Evolutionary conservation across 352 stramenopile species (phyloP).

Genomic region (Phytophthora europaea): DNA sequence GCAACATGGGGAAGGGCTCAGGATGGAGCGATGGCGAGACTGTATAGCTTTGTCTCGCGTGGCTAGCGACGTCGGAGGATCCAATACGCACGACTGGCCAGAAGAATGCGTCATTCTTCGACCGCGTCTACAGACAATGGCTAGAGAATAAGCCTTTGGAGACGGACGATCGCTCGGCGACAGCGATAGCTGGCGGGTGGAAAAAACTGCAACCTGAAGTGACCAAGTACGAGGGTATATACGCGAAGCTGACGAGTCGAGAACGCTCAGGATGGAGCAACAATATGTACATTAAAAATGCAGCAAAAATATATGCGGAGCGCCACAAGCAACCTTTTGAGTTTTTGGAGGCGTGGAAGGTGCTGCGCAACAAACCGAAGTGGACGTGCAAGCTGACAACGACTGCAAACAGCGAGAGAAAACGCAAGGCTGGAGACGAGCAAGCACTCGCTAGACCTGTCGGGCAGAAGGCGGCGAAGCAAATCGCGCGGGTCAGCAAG

Average conservation of each 20-base stretch:
- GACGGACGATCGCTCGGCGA: neutral
- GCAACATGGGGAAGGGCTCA: conserved; percentile 8
- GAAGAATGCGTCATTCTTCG: neutral
- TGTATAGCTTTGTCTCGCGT: conserved; percentile 2
- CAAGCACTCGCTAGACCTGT: neutral
- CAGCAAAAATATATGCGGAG: neutral
- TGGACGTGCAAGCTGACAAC: conserved; percentile 17
- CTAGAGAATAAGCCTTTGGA: neutral
- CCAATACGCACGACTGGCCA: neutral
- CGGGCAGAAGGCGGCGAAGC: neutral
- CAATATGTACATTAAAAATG: too few species aligned
- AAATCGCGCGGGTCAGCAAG: too few species aligned
- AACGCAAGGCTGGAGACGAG: conserved; percentile 31
- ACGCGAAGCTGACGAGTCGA: neutral
- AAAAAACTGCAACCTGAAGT: conserved; percentile 18
- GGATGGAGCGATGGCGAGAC: neutral
- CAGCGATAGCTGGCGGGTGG: conserved; percentile 1
- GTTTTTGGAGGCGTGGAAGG: conserved; percentile 3
- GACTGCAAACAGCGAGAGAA: conserved; percentile 17
- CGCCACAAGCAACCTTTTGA: conserved; percentile 11
- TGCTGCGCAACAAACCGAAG: conserved; percentile 9
- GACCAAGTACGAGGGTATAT: conserved; percentile 14
- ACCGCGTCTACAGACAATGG: neutral
- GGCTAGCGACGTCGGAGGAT: conserved; percentile 11
- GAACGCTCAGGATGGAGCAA: too few species aligned